Evolutionary conservation across 805 yeast species (phyloP), one percentile per base, ranked within the genome.

Genomic region (Starmerella vaccinii): DNA sequence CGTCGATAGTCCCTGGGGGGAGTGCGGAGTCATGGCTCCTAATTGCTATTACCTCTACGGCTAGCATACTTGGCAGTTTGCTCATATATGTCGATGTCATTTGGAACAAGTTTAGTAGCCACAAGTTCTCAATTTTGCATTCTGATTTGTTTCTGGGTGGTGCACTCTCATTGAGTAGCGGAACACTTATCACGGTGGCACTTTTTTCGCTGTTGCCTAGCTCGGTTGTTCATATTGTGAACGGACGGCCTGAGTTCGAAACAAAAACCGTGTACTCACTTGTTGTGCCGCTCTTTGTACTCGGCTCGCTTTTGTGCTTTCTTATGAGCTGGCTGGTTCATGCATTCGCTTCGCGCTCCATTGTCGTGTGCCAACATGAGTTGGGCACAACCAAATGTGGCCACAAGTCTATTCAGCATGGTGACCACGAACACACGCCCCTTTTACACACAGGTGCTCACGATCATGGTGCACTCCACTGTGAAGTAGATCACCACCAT

Each of bases 141-240:
- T 81, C 82, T 62, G 76, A 81, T 33, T 65, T 68, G 13, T 80
- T 89, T 62, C 72, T 90, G 54, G 80, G 84, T 35, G 80, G 80
- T 30, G 82, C 95, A 2, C 72, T 90, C 26, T 76, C 92, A 0
- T 66, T 89, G 46, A 80, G 89, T 56, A 72, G 90, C 0, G 97
- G 98, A 0, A 85, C 95, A 23, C 73, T 90, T 64, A 51, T 67
- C 1, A 78, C 88, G 60, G 87, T 97, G 0, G 77, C 95, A 0
- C 67, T 90, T 46, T 83, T 78, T 68, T 76, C 80, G 53, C 70
- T 90, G 46, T 67, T 89, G n/a, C 96, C 97, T 0, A 81, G 78
- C 53, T 76, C 85, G 0, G 58, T 66, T 35, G 60, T 62, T 1
- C 79, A 82, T 59, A 68, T 82, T 32, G 48, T 53, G 15, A 51